phyloP scores from a whole-genome alignment of 108 stramenopile genomes.

The Skeletonema menzelii region DNA sequence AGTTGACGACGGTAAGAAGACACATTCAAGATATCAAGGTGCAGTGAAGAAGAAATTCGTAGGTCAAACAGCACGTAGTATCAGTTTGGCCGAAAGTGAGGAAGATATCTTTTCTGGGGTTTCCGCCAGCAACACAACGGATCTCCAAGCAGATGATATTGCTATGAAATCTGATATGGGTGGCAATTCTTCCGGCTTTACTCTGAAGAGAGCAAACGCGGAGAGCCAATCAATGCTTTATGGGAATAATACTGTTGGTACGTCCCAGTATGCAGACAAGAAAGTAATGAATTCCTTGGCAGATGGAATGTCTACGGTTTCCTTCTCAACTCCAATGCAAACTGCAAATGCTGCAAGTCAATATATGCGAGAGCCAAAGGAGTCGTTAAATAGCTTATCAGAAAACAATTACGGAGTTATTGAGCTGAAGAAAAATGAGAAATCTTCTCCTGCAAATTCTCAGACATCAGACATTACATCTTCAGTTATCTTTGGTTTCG shows the following conservation, averaged over 20 bases:
- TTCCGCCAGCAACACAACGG: constrained; percentile 14
- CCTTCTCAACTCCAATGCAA: constrained; percentile 5
- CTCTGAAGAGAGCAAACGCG: neutral
- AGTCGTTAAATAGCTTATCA: neutral
- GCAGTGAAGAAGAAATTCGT: neutral
- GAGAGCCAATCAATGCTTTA: neutral
- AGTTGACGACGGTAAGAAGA: neutral
- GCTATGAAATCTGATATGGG: neutral
- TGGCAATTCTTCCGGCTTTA: neutral
- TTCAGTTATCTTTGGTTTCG: constrained; percentile 43
- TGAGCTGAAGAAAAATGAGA: constrained; percentile 11
- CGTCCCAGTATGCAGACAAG: neutral
- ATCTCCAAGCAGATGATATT: neutral
- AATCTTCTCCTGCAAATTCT: constrained; percentile 28
- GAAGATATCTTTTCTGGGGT: constrained; percentile 52
- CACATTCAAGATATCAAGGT: neutral
- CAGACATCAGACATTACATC: constrained; percentile 49
- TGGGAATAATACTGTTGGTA: neutral
- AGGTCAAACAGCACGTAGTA: neutral
- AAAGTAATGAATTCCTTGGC: constrained; percentile 36
- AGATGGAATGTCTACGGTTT: constrained; percentile 34
- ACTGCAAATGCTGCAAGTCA: neutral
- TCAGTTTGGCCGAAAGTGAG: constrained; percentile 20
- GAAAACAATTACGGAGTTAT: constrained; percentile 38
- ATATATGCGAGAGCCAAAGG: constrained; percentile 3